Evolutionary conservation across 2,329 filamentous ascomycete genomes (phyloP).

Genomic region (Pseudocercospora crystallina): DNA sequence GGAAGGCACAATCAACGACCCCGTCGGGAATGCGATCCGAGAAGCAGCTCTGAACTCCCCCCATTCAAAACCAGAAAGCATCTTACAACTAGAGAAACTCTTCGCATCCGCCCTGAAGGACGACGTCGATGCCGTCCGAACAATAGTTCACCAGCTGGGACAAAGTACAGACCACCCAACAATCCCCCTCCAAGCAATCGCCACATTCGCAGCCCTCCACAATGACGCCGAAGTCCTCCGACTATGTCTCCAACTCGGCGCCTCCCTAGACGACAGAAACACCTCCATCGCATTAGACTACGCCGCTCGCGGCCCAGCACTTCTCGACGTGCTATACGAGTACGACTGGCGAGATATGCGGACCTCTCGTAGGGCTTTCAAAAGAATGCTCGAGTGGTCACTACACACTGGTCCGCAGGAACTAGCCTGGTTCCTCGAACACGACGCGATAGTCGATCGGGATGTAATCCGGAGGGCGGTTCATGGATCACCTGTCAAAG

Average conservation of each 20-base stretch:
- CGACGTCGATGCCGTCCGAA: slow-evolving; percentile 9
- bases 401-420: slow-evolving; percentile 17
- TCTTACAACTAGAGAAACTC: slow-evolving; percentile 7
- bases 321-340: slow-evolving; percentile 17
- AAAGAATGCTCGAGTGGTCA: slow-evolving; percentile 17
- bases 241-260: slow-evolving; percentile 14
- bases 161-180: neutral
- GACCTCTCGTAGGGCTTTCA: slow-evolving; percentile 11
- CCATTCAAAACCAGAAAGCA: slow-evolving; percentile 1
- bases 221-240: slow-evolving; percentile 15
- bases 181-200: slow-evolving; percentile 11
- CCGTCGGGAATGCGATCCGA: slow-evolving; percentile 21
- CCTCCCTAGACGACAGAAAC: slow-evolving; percentile 16
- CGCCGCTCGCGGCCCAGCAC: slow-evolving; percentile 7
- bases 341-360: slow-evolving; percentile 18
- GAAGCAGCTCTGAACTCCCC: slow-evolving; percentile 17
- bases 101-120: slow-evolving; percentile 13
- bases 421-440: slow-evolving; percentile 18
- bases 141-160: slow-evolving; percentile 3
- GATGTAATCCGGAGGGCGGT: slow-evolving; percentile 10
- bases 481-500: slow-evolving; percentile 8
- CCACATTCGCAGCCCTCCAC: slow-evolving; percentile 16
- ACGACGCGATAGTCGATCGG: slow-evolving; percentile 14
- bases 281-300: slow-evolving; percentile 18
- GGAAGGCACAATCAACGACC: slow-evolving; percentile 19